Percentiles rank a stretch among this genome's conserved stretches.
Conservation (phyloP, 2,329 filamentous ascomycete species). For the Colletotrichum sp. region DNA sequence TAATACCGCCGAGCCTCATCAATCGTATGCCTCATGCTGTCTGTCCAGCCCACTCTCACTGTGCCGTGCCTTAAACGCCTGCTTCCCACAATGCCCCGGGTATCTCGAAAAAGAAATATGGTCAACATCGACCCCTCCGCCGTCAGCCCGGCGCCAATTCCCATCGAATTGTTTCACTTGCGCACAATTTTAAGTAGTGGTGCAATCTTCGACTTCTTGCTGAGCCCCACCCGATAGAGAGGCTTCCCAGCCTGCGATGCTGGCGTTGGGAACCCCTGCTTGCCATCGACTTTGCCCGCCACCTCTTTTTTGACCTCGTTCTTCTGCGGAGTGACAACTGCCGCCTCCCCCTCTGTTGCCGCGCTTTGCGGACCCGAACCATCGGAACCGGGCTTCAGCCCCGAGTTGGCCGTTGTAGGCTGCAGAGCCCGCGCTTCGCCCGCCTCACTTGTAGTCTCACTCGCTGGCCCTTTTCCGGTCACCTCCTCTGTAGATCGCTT, state of each 20-base stretch:
- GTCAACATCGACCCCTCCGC: neutral
- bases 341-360: neutral
- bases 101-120: neutral
- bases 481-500: neutral
- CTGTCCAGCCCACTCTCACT: neutral
- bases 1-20: neutral
- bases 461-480: neutral
- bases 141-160: neutral
- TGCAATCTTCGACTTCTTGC: conserved; percentile 54
- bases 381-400: neutral
- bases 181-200: conserved; percentile 55
- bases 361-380: neutral
- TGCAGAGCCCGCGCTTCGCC: conserved; percentile 2
- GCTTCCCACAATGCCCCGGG: neutral
- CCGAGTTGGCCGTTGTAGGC: neutral
- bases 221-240: conserved; percentile 55
- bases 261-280: conserved; percentile 8
- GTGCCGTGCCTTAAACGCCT: neutral
- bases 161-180: conserved; percentile 31
- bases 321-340: neutral
- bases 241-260: conserved; percentile 37
- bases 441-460: neutral
- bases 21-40: neutral
- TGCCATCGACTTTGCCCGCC: conserved; percentile 10
- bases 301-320: conserved; percentile 16